phyloP scores from a whole-genome alignment of 2,329 filamentous ascomycete genomes.

The Leptographium lundbergii region DNA sequence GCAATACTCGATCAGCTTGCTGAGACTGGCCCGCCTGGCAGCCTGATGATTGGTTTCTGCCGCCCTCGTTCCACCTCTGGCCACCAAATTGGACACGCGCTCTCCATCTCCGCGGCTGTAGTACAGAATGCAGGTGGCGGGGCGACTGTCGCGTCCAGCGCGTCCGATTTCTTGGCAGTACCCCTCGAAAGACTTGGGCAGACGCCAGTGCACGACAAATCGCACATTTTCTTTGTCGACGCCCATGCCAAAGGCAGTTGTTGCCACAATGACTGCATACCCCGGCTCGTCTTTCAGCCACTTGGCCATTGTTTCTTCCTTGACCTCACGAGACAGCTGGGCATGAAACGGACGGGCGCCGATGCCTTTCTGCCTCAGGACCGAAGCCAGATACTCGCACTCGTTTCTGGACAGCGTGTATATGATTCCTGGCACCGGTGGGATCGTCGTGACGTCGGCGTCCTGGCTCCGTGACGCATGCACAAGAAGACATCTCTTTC shows the following conservation, averaged over 20 bases:
- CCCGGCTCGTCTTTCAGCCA: conserved; percentile 64
- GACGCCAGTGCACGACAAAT: conserved; percentile 56
- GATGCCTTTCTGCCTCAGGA: conserved; percentile 54
- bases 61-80: conserved; percentile 33
- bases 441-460: conserved; percentile 12
- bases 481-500: too few relatives aligned
- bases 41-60: conserved; percentile 22
- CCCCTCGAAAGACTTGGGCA: too few relatives aligned
- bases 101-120: too few relatives aligned
- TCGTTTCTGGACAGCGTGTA: conserved; percentile 66
- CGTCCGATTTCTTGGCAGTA: conserved; percentile 82
- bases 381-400: conserved; percentile 56
- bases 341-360: conserved; percentile 64
- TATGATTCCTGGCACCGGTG: conserved; percentile 57
- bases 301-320: conserved; percentile 55
- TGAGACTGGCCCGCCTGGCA: conserved; percentile 46
- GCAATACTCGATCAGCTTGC: conserved; percentile 65
- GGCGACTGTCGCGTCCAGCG: conserved; percentile 69
- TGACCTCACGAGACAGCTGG: conserved; percentile 52
- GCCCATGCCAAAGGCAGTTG: conserved; percentile 94
- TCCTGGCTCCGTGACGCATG: too few relatives aligned
- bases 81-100: conserved; percentile 22
- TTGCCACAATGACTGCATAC: conserved; percentile 89
- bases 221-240: conserved; percentile 93
- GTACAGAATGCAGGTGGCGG: conserved; percentile 53